These are phyloP conservation scores for Gossypium stocksii DNA, from an alignment of 345 rosid genomes.

Conservation along the genomic window DNA sequence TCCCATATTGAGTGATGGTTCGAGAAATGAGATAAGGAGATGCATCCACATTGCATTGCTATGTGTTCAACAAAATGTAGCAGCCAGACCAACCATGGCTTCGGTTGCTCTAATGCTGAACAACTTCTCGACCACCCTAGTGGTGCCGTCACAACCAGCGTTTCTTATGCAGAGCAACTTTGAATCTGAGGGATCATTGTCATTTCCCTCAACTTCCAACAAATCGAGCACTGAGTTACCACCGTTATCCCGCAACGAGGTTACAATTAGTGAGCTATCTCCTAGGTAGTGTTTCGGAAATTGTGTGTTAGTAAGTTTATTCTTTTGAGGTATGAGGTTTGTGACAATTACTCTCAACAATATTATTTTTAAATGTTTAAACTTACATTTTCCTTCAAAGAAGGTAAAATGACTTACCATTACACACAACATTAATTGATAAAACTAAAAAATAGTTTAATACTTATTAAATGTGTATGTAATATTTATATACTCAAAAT, in stretches of 20 bases:
- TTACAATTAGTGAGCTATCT: slow-evolving; percentile 10
- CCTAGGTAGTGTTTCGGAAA: not conserved
- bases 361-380: no score
- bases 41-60: slow-evolving; percentile 54
- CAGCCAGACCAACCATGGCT: slow-evolving; percentile 45
- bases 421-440: no score
- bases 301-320: not conserved
- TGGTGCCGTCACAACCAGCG: slow-evolving; percentile 38
- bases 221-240: not conserved
- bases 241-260: not conserved
- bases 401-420: no score
- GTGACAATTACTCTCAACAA: no score
- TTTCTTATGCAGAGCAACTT: slow-evolving; percentile 18
- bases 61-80: slow-evolving; percentile 49
- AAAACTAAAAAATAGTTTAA: no score
- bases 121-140: slow-evolving; percentile 33
- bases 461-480: no score
- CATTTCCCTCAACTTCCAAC: not conserved
- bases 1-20: slow-evolving; percentile 24
- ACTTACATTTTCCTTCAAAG: no score
- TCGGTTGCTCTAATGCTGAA: slow-evolving; percentile 41
- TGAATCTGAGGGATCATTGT: not conserved
- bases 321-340: not conserved
- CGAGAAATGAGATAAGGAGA: slow-evolving; percentile 31
- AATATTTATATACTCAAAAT: no score